Conservation (phyloP, 2,329 filamentous ascomycete species). For the Claviceps monticola region DNA sequence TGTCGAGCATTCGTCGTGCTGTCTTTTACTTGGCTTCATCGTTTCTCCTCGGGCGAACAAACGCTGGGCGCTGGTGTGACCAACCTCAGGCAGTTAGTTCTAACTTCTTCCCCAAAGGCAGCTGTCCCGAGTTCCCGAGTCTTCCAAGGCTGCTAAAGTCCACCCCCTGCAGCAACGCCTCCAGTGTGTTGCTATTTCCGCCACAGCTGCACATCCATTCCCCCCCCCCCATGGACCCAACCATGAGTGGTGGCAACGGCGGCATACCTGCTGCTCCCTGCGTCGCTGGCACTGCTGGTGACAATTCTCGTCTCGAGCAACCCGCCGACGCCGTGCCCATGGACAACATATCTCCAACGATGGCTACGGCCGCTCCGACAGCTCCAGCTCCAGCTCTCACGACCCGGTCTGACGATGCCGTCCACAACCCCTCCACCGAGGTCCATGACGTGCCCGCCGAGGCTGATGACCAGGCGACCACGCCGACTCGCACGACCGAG, state of each 20-base stretch:
- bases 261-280: neutral
- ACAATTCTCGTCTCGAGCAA: constrained; percentile 19
- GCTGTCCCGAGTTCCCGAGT: too few species aligned
- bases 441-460: constrained; percentile 6
- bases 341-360: constrained; percentile 18
- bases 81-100: too few species aligned
- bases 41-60: too few species aligned
- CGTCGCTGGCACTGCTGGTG: constrained; percentile 7
- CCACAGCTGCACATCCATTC: constrained; percentile 11
- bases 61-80: too few species aligned
- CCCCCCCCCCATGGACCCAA: constrained; percentile 17
- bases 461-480: constrained; percentile 3
- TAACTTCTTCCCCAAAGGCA: too few species aligned
- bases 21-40: too few species aligned
- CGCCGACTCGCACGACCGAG: neutral
- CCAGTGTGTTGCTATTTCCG: neutral
- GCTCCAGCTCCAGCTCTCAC: constrained; percentile 8
- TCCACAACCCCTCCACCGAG: constrained; percentile 8
- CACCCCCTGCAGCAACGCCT: neutral
- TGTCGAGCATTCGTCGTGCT: too few species aligned
- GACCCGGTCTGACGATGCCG: constrained; percentile 7
- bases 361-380: constrained; percentile 5
- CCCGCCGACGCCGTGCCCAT: constrained; percentile 24
- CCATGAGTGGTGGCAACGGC: constrained; percentile 18
- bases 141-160: too few species aligned